phyloP scores from a whole-genome alignment of 495 filamentous ascomycete species.

The Tetracladium setigerum region DNA sequence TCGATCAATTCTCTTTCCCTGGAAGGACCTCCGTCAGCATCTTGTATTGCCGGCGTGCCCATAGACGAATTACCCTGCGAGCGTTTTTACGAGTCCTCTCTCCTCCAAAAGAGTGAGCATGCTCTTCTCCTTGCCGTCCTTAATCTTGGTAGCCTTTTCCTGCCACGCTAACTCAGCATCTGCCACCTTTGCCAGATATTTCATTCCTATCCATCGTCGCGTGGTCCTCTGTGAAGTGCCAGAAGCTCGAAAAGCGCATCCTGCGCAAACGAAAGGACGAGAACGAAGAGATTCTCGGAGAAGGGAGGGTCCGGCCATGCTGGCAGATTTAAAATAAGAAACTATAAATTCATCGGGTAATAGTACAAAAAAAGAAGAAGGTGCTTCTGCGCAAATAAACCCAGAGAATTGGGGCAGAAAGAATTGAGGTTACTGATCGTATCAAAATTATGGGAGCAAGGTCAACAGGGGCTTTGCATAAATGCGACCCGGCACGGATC shows the following conservation, averaged over 20 bases:
- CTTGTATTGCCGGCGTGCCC: not conserved
- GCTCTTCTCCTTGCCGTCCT: slow-evolving; percentile 50
- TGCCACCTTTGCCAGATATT: slow-evolving; percentile 41
- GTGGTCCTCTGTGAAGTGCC: not conserved
- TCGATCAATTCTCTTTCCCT: slow-evolving; percentile 60
- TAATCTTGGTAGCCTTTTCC: slow-evolving; percentile 44
- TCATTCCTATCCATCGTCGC: slow-evolving; percentile 37
- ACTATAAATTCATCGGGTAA: not conserved
- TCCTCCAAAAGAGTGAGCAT: slow-evolving; percentile 69
- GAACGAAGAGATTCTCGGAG: slow-evolving; percentile 11
- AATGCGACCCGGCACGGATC: too few relatives aligned
- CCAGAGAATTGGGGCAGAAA: too few relatives aligned
- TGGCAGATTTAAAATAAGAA: not conserved
- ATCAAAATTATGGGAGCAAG: too few relatives aligned
- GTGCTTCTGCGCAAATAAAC: too few relatives aligned
- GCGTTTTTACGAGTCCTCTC: slow-evolving; percentile 69
- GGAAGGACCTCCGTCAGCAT: slow-evolving; percentile 18
- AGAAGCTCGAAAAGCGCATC: slow-evolving; percentile 14
- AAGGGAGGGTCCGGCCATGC: slow-evolving; percentile 18
- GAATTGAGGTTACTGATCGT: too few relatives aligned
- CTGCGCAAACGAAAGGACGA: slow-evolving; percentile 15
- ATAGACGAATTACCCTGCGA: slow-evolving; percentile 61
- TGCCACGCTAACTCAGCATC: slow-evolving; percentile 53
- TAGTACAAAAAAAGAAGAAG: not conserved
- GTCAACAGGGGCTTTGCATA: too few relatives aligned